Base-by-base conservation (phyloP, 2,329 filamentous ascomycete species). In the Ophiostoma australiae region DNA sequence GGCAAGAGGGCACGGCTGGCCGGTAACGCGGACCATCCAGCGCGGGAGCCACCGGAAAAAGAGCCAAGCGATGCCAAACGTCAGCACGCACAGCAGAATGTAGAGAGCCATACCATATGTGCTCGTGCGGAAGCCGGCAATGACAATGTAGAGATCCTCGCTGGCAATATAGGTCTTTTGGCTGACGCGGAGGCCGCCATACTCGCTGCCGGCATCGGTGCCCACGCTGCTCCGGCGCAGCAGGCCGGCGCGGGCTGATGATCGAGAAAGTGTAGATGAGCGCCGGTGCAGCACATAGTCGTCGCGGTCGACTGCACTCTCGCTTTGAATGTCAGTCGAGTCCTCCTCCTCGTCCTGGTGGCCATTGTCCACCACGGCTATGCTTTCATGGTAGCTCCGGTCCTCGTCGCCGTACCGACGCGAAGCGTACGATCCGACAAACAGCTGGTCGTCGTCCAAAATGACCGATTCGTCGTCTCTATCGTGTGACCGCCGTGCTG, bases 161-260 rank as follows among this genome's bases (percentile, higher is more conserved):
- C 92, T 97, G 72, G 89, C 84, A 80, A 99, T 93, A 80, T 97
- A 95, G 33, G 97, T 86, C 81, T 97, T 98, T 79, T 99, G 95
- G 76, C 86, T 96, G 37, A 86, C 84, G 71, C 91, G 88, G 61
- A 88, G 87, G 13, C 86, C 87, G 58, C 82, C 83, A 68, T 85
- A 87, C 73, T 85, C 84, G 76, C 91, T 92, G 39, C 83, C 85
- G 4, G 55, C 68, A 73, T 89, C 86, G 15, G 92, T 95, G 69
- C 86, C 86, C 37, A 83, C 84, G 74, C 91, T 96, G 73, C 90
- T 88, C 72, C 87, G 87, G 72, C 87, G 87, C 68, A 93, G 85
- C 65, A 98, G 84, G 71, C 92, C 86, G 69, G 84, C 84, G 74
- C 85, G 87, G 67, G 86, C 82, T 1, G 85, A 90, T 72, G 76